A percentile compares a stretch with the other conserved stretches of the same genome.
These are phyloP conservation scores for Daedaleopsis sinensis DNA, from an alignment of 768 basidiomycete species.

Conservation along the genomic window DNA sequence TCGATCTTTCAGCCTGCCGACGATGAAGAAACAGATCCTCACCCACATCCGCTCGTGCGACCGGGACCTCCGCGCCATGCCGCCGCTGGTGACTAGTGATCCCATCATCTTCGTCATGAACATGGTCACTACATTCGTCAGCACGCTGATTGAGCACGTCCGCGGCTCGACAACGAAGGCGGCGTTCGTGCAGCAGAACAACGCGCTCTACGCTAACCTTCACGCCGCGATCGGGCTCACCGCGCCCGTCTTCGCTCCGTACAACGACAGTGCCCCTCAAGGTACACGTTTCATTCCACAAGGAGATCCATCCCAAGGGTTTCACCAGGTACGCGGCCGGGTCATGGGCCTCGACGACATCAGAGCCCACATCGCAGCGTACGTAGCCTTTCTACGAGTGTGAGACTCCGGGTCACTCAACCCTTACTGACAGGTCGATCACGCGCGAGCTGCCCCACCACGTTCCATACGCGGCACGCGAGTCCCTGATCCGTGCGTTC, in stretches of 20 bases:
- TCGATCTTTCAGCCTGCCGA: conserved; percentile 12
- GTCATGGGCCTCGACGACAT: conserved; percentile 37
- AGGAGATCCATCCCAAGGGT: not conserved
- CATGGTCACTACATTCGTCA: conserved; percentile 17
- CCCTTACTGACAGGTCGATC: conserved; percentile 31
- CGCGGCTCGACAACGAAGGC: conserved; percentile 30
- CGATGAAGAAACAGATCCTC: conserved; percentile 11
- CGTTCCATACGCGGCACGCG: conserved; percentile 46
- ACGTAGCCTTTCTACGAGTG: not conserved
- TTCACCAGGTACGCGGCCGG: not conserved
- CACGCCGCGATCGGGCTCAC: conserved; percentile 40
- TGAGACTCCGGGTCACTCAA: not conserved
- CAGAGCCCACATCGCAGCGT: conserved; percentile 39
- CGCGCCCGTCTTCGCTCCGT: conserved; percentile 44
- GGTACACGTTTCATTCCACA: too few relatives aligned
- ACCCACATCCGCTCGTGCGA: conserved; percentile 11
- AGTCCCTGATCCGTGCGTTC: conserved; percentile 41
- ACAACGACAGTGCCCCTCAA: conserved; percentile 2
- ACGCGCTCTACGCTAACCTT: conserved; percentile 36
- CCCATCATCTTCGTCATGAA: conserved; percentile 22
- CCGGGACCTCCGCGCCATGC: conserved; percentile 13
- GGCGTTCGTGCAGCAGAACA: conserved; percentile 39
- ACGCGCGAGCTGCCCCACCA: conserved; percentile 48
- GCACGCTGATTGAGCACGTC: conserved; percentile 10
- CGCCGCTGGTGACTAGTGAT: conserved; percentile 18